Base-by-base conservation (phyloP, 2,329 filamentous ascomycete genomes). In the Neonectria neomacrospora region DNA sequence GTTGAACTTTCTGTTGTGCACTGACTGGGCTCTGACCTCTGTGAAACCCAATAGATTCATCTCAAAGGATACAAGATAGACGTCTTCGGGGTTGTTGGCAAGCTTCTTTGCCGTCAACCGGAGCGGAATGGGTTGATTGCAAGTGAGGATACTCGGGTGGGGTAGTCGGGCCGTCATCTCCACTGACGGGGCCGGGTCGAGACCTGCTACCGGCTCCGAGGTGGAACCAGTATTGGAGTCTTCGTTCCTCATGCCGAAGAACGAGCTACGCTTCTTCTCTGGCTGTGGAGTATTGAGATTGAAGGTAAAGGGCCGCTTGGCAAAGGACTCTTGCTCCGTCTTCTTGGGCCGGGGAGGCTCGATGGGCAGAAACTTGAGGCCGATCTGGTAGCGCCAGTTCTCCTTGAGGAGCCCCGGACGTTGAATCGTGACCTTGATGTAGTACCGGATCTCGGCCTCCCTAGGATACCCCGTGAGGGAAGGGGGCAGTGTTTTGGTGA, bases 341-440 rank as follows among this genome's bases (percentile, higher is more conserved):
- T 83, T 81, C 5, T 86, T 81, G 0, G 88, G 88, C 44, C 94
- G 85, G 0, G 95, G 94, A 6, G 93, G 92, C 77, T 99, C 96
- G 69, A 98, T 95, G 5, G 96, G 96, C 39, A 97, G 85, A 76
- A 99, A 96, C 62, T 92, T 95, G 80, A 97, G 91, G 37, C 89
- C 88, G 37, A 85, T 74, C 66, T 86, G 81, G 67, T 84, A 83
- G 20, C 94, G 85, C 77, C 93, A 91, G 73, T 97, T 97, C 79
- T 97, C 94, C 75, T 95, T 95, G 79, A 96, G 93, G 63, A 97
- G 85, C 14, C 91, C 90, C 0, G 94, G 93, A n/a, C 94, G 85
- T 73, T 94, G 92, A 6, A 98, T 89, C 0, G 96, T 98, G n/a
- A 91, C 93, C 77, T 99, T 99, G 75, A 98, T 86, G 76, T 92